A percentile compares a stretch with the other conserved stretches of the same genome.
Conservation (phyloP, 2,329 filamentous ascomycete genomes). For the Aspergillus sp. region DNA sequence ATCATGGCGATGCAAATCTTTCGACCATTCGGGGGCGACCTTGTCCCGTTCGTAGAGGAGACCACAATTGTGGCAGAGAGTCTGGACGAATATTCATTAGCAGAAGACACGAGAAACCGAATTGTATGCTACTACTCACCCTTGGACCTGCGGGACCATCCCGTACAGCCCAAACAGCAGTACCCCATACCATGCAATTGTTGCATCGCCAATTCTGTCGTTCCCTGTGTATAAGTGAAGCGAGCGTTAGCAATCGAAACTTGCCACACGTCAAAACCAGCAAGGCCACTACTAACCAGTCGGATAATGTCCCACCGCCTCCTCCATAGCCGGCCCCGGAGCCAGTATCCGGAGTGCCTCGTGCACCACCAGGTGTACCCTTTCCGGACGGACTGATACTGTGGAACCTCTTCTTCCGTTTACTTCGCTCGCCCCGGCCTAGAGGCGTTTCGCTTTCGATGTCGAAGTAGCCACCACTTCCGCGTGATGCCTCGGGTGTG, state of each 20-base stretch:
- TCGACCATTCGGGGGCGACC: slow-evolving; percentile 68
- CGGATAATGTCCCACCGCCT: slow-evolving; percentile 55
- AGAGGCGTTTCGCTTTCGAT: slow-evolving; percentile 65
- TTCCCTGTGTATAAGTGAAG: slow-evolving; percentile 46
- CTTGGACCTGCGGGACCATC: slow-evolving; percentile 80
- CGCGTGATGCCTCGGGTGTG: slow-evolving; percentile 61
- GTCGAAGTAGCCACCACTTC: slow-evolving; percentile 52
- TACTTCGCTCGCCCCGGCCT: slow-evolving; percentile 84
- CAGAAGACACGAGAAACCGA: not conserved
- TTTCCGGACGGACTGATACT: slow-evolving; percentile 75
- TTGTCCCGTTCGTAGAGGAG: slow-evolving; percentile 81
- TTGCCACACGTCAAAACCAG: not conserved
- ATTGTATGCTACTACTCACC: slow-evolving; percentile 45
- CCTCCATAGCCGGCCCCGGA: slow-evolving; percentile 62
- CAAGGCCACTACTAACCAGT: slow-evolving; percentile 38
- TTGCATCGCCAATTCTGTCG: slow-evolving; percentile 75
- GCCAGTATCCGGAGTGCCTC: slow-evolving; percentile 67
- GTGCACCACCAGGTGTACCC: slow-evolving; percentile 54
- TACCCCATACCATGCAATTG: slow-evolving; percentile 82
- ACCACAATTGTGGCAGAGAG: slow-evolving; percentile 88
- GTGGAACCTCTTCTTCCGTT: slow-evolving; percentile 89
- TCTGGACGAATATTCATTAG: slow-evolving; percentile 42
- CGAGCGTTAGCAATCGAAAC: not conserved
- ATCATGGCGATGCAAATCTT: slow-evolving; percentile 54
- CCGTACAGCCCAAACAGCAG: slow-evolving; percentile 86